Conservation (phyloP, 306 rosid genomes). For the Corylus avellana region DNA sequence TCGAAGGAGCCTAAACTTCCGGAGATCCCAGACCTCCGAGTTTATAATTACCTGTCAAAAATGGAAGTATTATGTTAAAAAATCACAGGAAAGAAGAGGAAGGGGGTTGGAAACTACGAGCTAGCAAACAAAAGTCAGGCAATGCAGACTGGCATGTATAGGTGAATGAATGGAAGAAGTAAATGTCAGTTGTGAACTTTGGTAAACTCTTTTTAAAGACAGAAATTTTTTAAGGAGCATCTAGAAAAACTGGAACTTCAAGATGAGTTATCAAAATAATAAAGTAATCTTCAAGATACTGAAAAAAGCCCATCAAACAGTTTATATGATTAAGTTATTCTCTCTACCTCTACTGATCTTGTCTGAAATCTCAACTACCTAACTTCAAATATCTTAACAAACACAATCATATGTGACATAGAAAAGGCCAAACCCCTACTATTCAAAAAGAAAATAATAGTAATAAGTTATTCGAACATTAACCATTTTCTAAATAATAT, state of each 20-base stretch:
- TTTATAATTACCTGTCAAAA: conserved; percentile 83
- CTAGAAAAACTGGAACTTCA: neutral
- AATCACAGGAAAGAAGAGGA: neutral
- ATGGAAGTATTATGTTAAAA: neutral
- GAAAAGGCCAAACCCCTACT: neutral
- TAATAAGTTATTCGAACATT: neutral
- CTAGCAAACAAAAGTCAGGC: neutral
- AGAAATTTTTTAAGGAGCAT: too few relatives aligned
- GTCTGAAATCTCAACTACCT: neutral
- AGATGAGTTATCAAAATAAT: neutral
- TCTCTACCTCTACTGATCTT: neutral
- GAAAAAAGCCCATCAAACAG: neutral
- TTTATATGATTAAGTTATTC: neutral
- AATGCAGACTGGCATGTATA: neutral
- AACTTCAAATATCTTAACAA: neutral
- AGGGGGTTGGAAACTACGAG: conserved; percentile 18
- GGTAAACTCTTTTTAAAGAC: neutral
- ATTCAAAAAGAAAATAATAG: neutral
- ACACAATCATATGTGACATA: neutral
- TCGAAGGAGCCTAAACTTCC: conserved; percentile 82
- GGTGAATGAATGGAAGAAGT: neutral
- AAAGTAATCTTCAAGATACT: neutral
- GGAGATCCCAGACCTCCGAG: conserved; percentile 99
- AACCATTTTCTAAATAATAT: neutral
- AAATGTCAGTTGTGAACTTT: neutral